These are phyloP conservation scores for Colletotrichum melonis DNA, from an alignment of 2,329 filamentous ascomycete species.

Conservation along the genomic window DNA sequence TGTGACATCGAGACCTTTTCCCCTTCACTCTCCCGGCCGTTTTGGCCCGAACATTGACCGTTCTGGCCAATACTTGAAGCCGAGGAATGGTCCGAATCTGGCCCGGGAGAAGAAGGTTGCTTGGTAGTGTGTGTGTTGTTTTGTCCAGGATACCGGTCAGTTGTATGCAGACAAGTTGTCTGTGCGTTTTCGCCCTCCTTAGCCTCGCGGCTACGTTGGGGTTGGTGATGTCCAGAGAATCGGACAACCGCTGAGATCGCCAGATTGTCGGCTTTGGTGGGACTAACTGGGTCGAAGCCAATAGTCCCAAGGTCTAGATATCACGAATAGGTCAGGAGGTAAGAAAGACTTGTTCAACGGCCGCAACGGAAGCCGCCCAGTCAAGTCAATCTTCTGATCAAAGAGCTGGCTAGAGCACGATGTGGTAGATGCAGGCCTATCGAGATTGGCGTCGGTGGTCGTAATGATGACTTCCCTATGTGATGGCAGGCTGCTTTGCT, in stretches of 20 bases:
- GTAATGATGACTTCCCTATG: not conserved
- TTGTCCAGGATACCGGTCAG: slow-evolving; percentile 10
- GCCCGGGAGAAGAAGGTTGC: not conserved
- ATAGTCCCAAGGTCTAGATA: slow-evolving; percentile 32
- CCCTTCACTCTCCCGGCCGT: slow-evolving; percentile 63
- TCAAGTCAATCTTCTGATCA: not conserved
- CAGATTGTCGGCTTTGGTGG: slow-evolving; percentile 35
- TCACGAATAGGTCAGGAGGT: not conserved
- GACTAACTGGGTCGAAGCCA: slow-evolving; percentile 37
- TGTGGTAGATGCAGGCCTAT: not conserved
- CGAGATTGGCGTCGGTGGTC: not conserved
- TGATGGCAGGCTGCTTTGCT: not conserved
- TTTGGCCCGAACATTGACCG: slow-evolving; percentile 69
- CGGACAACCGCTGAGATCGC: slow-evolving; percentile 35
- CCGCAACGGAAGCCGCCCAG: not conserved
- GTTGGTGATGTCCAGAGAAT: slow-evolving; percentile 35
- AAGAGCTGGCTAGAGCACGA: not conserved
- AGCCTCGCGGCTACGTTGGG: slow-evolving; percentile 35
- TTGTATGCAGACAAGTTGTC: slow-evolving; percentile 3
- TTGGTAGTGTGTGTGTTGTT: slow-evolving; percentile 12
- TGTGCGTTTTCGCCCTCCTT: slow-evolving; percentile 40
- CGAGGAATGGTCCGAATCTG: slow-evolving; percentile 3
- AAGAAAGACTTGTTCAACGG: not conserved
- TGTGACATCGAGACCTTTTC: slow-evolving; percentile 74
- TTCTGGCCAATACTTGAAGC: slow-evolving; percentile 34